A percentile compares a stretch with the other conserved stretches of the same genome.
Conservation (phyloP, 306 rosid species). For the Prunus salicina region DNA sequence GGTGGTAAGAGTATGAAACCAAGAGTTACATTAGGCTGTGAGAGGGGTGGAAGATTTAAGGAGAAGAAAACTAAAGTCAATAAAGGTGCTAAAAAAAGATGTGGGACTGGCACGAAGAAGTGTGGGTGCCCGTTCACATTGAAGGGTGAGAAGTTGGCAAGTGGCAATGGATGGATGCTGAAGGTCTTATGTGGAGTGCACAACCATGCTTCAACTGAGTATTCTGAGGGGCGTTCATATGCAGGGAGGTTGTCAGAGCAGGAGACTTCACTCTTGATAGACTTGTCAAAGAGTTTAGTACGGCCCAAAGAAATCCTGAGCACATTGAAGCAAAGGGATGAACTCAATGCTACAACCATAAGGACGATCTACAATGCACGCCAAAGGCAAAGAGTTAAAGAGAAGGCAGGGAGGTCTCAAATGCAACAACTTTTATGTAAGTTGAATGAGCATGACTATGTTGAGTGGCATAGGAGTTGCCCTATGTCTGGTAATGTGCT, state of each 20-base stretch:
- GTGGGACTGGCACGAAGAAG: conserved; percentile 27
- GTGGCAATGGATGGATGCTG: conserved; percentile 25
- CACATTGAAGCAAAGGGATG: conserved; percentile 27
- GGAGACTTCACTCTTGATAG: conserved; percentile 19
- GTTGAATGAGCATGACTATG: conserved; percentile 13
- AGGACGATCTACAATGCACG: conserved; percentile 33
- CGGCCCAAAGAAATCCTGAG: conserved; percentile 34
- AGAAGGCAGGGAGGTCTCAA: conserved; percentile 17
- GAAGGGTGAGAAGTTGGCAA: conserved; percentile 24
- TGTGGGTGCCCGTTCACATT: conserved; percentile 29
- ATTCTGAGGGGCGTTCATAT: conserved; percentile 23
- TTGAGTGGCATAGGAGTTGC: conserved; percentile 15
- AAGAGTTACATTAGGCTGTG: conserved; percentile 32
- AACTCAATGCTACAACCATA: conserved; percentile 24
- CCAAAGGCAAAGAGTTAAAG: conserved; percentile 24
- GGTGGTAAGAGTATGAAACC: conserved; percentile 26
- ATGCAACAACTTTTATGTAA: conserved; percentile 27
- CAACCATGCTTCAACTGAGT: conserved; percentile 20
- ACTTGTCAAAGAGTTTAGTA: conserved; percentile 27
- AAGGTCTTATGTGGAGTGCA: conserved; percentile 29
- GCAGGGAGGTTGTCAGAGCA: conserved; percentile 26
- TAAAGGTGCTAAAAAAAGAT: conserved; percentile 1
- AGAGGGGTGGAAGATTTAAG: conserved; percentile 28
- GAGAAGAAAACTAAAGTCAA: conserved; percentile 7
- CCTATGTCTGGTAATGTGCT: not conserved